Evolutionary conservation across 108 stramenopile genomes (phyloP), one percentile per base, ranked within the genome.

Genomic region (Hondaea fermentalgiana): DNA sequence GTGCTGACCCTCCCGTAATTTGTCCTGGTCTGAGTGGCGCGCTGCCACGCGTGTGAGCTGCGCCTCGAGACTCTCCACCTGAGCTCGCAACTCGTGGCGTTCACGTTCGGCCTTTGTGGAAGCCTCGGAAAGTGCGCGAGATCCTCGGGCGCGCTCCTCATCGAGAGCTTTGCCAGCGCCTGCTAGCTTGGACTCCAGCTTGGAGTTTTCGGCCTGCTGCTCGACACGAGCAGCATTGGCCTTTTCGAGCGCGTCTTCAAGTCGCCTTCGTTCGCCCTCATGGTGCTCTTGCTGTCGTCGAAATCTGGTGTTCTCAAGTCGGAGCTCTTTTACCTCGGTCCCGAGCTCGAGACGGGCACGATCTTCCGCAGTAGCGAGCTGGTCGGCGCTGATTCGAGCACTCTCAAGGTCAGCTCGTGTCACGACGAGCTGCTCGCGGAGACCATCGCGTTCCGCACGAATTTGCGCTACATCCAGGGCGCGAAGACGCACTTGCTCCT

Each of bases 401-500:
- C 25, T n/a, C 19, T 35, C 64, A 45, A 19, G 21, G 51, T 60
- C 88, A 44, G 43, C 35, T 5, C 23, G 35, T 57, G 44, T 4
- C 6, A 43, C 42, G 17, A 6, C n/a, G 58, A 59, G 23, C 58
- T 45, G 19, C 14, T 16, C 59, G 23, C 44, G 59, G 44, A 53
- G 28, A 60, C 25, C 60, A 23, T 88, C 88, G 60, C 60, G 58
- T 8, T 88, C 60, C 12, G 60, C 47, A 5, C 17, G 43, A n/a
- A 60, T 14, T 28, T 69, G 44, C 25, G 47, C 88, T 43, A 53
- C 28, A 17, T 83, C 76, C 17, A 83, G 28, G 6, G 76, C 45
- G n/a, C 76, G 76, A 83, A 83, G 76, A 12, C 76, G 45, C 8
- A 83, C 28, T 35, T 83, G 76, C 51, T 83, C 76, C 76, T 83